phyloP scores from a whole-genome alignment of 139 green algal genomes.

The Asterochloris sp. region DNA sequence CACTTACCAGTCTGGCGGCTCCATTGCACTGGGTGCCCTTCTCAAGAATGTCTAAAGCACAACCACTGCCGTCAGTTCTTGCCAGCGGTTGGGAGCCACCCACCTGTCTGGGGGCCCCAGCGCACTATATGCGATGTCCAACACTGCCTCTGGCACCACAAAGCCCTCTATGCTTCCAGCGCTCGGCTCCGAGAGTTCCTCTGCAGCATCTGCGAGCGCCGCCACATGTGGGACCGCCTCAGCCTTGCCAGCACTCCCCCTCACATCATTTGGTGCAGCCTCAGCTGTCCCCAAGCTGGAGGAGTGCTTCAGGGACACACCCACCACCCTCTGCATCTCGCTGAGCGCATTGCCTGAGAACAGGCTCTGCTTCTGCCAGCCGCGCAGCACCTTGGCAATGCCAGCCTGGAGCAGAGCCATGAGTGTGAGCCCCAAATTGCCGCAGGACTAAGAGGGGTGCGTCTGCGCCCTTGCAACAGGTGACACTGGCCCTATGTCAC shows the following conservation, averaged over 20 bases:
- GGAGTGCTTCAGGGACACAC: not conserved
- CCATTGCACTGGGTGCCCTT: no score
- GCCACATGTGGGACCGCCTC: not conserved
- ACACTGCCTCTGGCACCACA: no score
- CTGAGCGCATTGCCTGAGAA: not conserved
- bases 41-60: no score
- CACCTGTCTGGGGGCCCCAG: no score
- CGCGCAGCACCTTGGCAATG: conserved; percentile 15
- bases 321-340: conserved; percentile 1
- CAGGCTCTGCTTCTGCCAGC: conserved; percentile 9
- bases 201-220: not conserved
- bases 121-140: no score
- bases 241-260: not conserved
- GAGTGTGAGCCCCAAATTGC: no score
- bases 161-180: conserved; percentile 4
- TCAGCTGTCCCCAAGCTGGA: not conserved
- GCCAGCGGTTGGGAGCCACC: no score
- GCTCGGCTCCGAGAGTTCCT: conserved; percentile 7
- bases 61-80: no score
- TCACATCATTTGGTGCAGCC: not conserved
- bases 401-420: conserved; percentile 5
- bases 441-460: no score
- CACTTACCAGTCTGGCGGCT: no score
- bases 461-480: no score
- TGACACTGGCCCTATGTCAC: no score